Base-by-base conservation (phyloP, 2,329 filamentous ascomycete genomes). In the Talaromyces sp. region DNA sequence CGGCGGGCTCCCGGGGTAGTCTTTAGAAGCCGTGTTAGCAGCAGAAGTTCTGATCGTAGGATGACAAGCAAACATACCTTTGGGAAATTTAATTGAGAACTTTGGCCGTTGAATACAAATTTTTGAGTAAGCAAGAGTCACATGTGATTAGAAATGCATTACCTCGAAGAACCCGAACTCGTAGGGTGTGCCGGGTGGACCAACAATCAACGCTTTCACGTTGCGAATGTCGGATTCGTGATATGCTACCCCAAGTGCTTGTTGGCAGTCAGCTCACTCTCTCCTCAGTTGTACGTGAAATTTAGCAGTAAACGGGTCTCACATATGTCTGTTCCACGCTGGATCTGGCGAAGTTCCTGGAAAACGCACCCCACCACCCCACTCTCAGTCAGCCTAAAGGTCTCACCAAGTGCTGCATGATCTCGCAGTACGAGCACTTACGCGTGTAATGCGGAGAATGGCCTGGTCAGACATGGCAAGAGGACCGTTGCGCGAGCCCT, bases 141-240 rank as follows among this genome's bases (percentile, higher is more conserved):
- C 24, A 14, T 31, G 29, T 43, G 54, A 41, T 35, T 31, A 11
- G 14, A 52, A 27, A 7, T 27, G 13, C 17, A n/a, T 52, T 74
- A 95, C 92, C 83, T 98, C 92, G 71, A 96, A 98, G 78, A 97
- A 97, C 3, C 95, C 95, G 71, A 96, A 97, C 75, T 97, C 93
- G 75, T 99, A 99, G 0, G 93, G 93, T 0, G 93, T 96, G 68
- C 95, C 93, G 65, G 93, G 91, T 26, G 95, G 93, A 0, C 95
- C 95, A 66, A 98, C 86, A 69, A 98, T 93, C 64, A 98, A 76
- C 55, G 93, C 91, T 71, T 87, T 89, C 55, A 98, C 88, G 72
- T 91, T 89, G 59, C 93, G 89, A 63, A 98, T 90, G 74, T 99
- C 92, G 67, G 87, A 83, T 75, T 98, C 95, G 56, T 89, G 84